Evolutionary conservation across 2,329 filamentous ascomycete species (phyloP).

Genomic region (Boeremia exigua): DNA sequence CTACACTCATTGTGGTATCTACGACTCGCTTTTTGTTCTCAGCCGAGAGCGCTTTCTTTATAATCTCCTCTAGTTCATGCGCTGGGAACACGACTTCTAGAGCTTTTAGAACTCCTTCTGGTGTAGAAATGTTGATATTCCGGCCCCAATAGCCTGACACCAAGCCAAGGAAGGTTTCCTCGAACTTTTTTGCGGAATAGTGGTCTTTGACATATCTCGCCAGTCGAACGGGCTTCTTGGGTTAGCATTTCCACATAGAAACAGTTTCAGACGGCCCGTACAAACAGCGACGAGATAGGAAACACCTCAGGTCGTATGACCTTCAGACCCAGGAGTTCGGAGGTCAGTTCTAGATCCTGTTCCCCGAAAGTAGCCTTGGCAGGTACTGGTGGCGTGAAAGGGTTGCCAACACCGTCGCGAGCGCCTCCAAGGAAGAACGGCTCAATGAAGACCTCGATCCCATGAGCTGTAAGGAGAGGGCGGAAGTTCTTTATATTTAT

Average conservation of each 20-base stretch:
- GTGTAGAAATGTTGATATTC: slow-evolving; percentile 15
- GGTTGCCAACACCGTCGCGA: slow-evolving; percentile 14
- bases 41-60: slow-evolving; percentile 12
- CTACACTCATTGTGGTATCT: slow-evolving; percentile 12
- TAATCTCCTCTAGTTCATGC: slow-evolving; percentile 13
- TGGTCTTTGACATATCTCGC: slow-evolving; percentile 18
- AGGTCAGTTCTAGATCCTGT: not conserved
- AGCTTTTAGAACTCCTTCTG: not conserved
- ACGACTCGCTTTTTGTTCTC: slow-evolving; percentile 20
- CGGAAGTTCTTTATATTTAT: slow-evolving; percentile 11
- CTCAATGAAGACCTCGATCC: slow-evolving; percentile 9
- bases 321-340: not conserved
- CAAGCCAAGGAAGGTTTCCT: slow-evolving; percentile 12
- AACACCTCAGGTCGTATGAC: slow-evolving; percentile 1
- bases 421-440: slow-evolving; percentile 19
- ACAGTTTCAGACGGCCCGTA: not conserved
- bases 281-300: slow-evolving; percentile 3
- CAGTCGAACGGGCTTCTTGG: slow-evolving; percentile 8
- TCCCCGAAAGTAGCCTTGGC: slow-evolving; percentile 7
- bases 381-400: not conserved
- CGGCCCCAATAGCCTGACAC: slow-evolving; percentile 13
- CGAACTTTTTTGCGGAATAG: slow-evolving; percentile 15
- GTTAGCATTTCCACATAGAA: not conserved
- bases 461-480: slow-evolving; percentile 9
- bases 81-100: not conserved